These are phyloP conservation scores for Apiotrichum veenhuisii DNA, from an alignment of 1,284 basidiomycete genomes.

Conservation along the genomic window DNA sequence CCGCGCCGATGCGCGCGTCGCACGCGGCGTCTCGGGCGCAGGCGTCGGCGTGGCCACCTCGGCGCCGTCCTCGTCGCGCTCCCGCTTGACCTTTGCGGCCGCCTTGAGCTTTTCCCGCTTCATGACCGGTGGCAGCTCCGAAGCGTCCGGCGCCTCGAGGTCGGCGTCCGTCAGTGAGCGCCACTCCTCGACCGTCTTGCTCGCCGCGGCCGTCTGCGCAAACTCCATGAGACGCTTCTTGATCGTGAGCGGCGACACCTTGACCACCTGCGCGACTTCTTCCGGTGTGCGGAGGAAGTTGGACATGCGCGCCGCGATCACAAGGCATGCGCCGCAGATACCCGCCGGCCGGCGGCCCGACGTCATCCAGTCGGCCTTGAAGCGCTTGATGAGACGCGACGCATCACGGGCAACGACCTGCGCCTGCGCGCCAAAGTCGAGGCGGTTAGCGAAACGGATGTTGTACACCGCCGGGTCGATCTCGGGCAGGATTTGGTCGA, in stretches of 20 bases:
- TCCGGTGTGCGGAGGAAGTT: conserved; percentile 89
- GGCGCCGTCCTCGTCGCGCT: conserved; percentile 17
- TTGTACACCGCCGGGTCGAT: conserved; percentile 98
- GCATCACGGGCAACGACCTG: conserved; percentile 90
- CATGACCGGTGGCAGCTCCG: conserved; percentile 35
- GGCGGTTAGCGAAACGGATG: conserved; percentile 88
- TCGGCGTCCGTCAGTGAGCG: conserved; percentile 68
- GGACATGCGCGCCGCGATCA: conserved; percentile 97
- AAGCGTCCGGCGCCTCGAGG: conserved; percentile 46
- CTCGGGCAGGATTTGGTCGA: conserved; percentile 60
- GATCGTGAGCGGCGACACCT: conserved; percentile 92
- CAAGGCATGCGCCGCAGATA: conserved; percentile 91
- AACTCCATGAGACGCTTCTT: conserved; percentile 96
- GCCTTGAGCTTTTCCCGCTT: conserved; percentile 38
- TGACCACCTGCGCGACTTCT: conserved; percentile 97
- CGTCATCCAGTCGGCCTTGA: conserved; percentile 97
- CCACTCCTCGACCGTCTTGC: conserved; percentile 85
- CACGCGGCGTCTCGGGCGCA: conserved; percentile 27
- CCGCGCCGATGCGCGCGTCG: background rate
- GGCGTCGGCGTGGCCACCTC: background rate
- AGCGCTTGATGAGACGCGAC: conserved; percentile 86
- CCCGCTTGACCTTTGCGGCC: conserved; percentile 19
- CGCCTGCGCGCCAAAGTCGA: conserved; percentile 95
- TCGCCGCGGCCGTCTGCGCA: conserved; percentile 78
- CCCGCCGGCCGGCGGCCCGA: conserved; percentile 92